Evolutionary conservation across 352 stramenopile genomes (phyloP).

Genomic region (Halophytophthora batemanensis): DNA sequence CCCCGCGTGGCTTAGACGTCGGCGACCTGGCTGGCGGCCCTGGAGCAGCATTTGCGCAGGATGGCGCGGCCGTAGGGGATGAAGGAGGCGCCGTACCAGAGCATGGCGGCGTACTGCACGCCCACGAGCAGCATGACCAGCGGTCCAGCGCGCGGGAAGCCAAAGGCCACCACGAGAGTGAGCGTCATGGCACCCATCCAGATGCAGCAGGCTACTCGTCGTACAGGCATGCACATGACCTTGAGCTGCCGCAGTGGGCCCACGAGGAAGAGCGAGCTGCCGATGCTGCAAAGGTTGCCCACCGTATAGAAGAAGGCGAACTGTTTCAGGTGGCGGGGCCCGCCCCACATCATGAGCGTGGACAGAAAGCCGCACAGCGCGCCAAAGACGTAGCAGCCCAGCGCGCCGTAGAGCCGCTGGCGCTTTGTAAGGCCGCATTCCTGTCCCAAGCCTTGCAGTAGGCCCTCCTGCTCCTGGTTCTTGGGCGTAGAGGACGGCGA

Average conservation of each 20-base stretch:
- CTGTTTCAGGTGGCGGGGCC: conserved; percentile 75
- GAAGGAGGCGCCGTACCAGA: conserved; percentile 83
- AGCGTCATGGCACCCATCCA: conserved; percentile 74
- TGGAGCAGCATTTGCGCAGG: conserved; percentile 67
- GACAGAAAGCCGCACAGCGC: conserved; percentile 73
- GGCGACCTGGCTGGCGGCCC: conserved; percentile 45
- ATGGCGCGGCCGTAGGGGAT: conserved; percentile 78
- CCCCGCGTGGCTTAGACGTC: no score
- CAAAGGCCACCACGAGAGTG: conserved; percentile 75
- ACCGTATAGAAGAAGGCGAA: conserved; percentile 88
- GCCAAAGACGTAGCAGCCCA: conserved; percentile 71
- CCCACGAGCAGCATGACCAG: conserved; percentile 75
- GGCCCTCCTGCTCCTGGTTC: conserved; percentile 68
- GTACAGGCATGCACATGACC: conserved; percentile 84
- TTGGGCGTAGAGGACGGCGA: conserved; percentile 28
- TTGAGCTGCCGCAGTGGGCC: conserved; percentile 65
- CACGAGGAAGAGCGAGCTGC: conserved; percentile 77
- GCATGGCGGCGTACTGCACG: conserved; percentile 77
- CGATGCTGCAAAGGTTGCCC: conserved; percentile 76
- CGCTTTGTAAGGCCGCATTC: conserved; percentile 79
- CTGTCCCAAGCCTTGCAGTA: conserved; percentile 64
- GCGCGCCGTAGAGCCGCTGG: conserved; percentile 70
- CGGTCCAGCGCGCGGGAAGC: conserved; percentile 59
- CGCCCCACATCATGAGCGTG: conserved; percentile 80
- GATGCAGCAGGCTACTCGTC: conserved; percentile 72